Percentiles rank a stretch among this genome's conserved stretches.
Conservation (phyloP, 1,139 yeast genomes). For the Protomyces pachydermus region DNA sequence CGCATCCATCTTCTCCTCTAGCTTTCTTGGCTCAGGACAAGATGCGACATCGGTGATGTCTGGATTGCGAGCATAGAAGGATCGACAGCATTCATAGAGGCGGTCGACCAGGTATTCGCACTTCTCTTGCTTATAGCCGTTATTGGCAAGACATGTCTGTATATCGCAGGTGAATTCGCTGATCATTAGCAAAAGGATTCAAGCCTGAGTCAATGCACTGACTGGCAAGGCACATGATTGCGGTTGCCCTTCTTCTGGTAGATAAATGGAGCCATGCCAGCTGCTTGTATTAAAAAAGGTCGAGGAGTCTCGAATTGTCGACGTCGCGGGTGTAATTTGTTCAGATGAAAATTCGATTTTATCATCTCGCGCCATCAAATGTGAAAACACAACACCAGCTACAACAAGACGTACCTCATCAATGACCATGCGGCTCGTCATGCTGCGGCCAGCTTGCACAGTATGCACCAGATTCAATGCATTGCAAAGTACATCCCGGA, state of each 20-base stretch:
- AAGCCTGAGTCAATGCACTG: not conserved
- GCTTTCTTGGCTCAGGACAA: slow-evolving; percentile 14
- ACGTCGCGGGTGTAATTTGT: too few relatives aligned
- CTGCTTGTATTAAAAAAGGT: too few relatives aligned
- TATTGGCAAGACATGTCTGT: slow-evolving; percentile 14
- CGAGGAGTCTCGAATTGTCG: too few relatives aligned
- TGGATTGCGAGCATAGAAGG: slow-evolving; percentile 17
- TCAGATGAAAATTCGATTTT: too few relatives aligned
- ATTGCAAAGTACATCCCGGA: too few relatives aligned
- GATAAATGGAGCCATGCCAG: not conserved
- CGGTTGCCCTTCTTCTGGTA: not conserved
- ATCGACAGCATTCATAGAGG: slow-evolving; percentile 20
- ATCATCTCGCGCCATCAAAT: too few relatives aligned
- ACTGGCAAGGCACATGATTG: not conserved
- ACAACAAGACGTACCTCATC: too few relatives aligned
- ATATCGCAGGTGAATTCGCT: slow-evolving; percentile 10
- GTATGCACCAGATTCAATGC: too few relatives aligned
- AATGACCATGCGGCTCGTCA: too few relatives aligned
- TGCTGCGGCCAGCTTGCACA: too few relatives aligned
- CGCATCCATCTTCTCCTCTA: slow-evolving; percentile 10
- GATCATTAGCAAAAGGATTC: not conserved
- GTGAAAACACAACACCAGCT: too few relatives aligned
- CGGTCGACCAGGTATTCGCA: slow-evolving; percentile 20
- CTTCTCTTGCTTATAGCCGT: slow-evolving; percentile 22
- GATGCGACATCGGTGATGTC: slow-evolving; percentile 4